A percentile compares a stretch with the other conserved stretches of the same genome.
These are phyloP conservation scores for Sphaerulina musiva DNA, from an alignment of 2,329 filamentous ascomycete genomes.

Conservation along the genomic window DNA sequence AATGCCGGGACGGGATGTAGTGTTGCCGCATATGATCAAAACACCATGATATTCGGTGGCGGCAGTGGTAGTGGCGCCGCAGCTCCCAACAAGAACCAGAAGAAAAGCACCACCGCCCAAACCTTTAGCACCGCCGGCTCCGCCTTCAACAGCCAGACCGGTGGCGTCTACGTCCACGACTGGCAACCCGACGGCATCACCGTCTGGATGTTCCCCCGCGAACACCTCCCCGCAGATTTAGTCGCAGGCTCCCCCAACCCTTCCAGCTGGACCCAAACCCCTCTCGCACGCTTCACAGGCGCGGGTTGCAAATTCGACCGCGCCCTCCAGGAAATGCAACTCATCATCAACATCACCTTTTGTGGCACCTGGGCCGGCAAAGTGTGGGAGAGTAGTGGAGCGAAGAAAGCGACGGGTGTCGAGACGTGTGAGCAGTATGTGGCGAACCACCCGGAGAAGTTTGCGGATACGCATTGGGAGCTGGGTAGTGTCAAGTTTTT, in stretches of 20 bases:
- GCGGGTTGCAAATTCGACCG: conserved; percentile 60
- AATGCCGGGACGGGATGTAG: conserved; percentile 44
- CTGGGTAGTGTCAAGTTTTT: conserved; percentile 66
- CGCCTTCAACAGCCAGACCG: conserved; percentile 46
- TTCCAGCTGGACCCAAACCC: conserved; percentile 56
- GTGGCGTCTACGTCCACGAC: conserved; percentile 43
- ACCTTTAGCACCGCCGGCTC: conserved; percentile 38
- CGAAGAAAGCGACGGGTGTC: conserved; percentile 50
- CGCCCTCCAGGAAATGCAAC: conserved; percentile 65
- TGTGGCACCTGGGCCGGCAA: conserved; percentile 81
- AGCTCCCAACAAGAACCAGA: conserved; percentile 11
- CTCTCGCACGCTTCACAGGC: conserved; percentile 61
- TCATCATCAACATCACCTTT: conserved; percentile 77
- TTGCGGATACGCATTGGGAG: conserved; percentile 68
- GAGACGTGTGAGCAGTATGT: conserved; percentile 67
- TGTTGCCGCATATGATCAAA: conserved; percentile 45
- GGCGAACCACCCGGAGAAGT: conserved; percentile 60
- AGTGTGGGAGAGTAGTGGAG: conserved; percentile 58
- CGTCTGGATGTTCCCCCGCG: conserved; percentile 77
- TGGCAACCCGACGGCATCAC: conserved; percentile 68
- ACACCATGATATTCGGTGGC: conserved; percentile 35
- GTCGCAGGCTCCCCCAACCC: conserved; percentile 56
- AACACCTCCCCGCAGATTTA: conserved; percentile 59
- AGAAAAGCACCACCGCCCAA: conserved; percentile 1
- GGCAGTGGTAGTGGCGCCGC: not conserved